Conservation (phyloP, 2,329 filamentous ascomycete species). For the Colletotrichum spaethianum region DNA sequence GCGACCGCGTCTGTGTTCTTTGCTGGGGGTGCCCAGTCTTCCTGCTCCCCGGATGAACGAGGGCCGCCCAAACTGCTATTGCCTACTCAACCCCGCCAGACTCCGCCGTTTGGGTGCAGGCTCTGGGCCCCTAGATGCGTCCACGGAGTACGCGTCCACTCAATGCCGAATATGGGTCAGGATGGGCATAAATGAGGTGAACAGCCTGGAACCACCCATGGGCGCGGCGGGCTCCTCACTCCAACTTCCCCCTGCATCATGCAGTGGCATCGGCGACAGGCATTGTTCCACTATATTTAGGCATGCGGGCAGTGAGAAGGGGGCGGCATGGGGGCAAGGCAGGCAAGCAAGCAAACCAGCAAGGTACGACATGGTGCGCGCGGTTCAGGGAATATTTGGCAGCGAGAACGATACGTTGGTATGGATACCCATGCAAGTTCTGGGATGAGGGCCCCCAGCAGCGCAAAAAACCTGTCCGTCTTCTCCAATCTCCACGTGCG, state of each 20-base stretch:
- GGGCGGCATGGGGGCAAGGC: not conserved
- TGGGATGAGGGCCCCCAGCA: slow-evolving; percentile 8
- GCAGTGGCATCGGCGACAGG: slow-evolving; percentile 37
- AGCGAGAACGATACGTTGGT: slow-evolving; percentile 5
- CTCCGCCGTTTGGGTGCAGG: slow-evolving; percentile 18
- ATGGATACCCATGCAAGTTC: slow-evolving; percentile 39
- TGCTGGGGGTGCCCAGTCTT: slow-evolving; percentile 20
- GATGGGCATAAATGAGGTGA: slow-evolving; percentile 21
- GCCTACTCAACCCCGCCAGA: slow-evolving; percentile 7
- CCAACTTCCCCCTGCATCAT: slow-evolving; percentile 38
- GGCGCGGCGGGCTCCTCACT: slow-evolving; percentile 3
- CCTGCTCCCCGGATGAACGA: slow-evolving; percentile 7
- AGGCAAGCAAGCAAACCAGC: not conserved
- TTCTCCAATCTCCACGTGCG: slow-evolving; percentile 31
- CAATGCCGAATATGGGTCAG: slow-evolving; percentile 24
- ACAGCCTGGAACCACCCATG: slow-evolving; percentile 20
- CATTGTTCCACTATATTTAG: slow-evolving; percentile 40
- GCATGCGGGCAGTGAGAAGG: not conserved
- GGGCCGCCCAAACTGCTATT: slow-evolving; percentile 1
- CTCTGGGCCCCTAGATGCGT: slow-evolving; percentile 5
- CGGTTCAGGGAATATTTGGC: not conserved
- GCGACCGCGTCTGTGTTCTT: not conserved
- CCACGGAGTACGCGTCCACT: slow-evolving; percentile 1
- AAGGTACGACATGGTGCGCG: not conserved
- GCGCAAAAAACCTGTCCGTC: slow-evolving; percentile 10